These are phyloP conservation scores for Allium cepa DNA, from an alignment of 106 monocot genomes.

Conservation along the genomic window DNA sequence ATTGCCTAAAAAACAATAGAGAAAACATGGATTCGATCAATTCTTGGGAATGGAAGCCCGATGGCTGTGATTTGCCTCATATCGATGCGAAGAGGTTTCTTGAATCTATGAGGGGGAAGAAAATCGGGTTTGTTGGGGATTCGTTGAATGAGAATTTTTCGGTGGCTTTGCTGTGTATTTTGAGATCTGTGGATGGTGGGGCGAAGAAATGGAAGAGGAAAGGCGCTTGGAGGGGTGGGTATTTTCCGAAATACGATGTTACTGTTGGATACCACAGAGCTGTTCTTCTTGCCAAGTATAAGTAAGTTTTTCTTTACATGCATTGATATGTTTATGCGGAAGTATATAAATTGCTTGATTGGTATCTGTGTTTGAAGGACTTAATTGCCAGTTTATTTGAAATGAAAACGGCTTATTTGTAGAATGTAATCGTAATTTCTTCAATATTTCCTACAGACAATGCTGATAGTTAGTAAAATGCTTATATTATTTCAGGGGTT, in stretches of 20 bases:
- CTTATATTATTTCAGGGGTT: too few relatives aligned
- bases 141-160: constrained; percentile 88
- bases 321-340: too few relatives aligned
- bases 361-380: too few relatives aligned
- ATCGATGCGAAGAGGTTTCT: constrained; percentile 55
- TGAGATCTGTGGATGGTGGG: constrained; percentile 47
- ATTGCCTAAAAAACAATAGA: constrained; percentile 68
- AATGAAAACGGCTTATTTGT: too few relatives aligned
- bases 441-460: too few relatives aligned
- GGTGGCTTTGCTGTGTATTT: constrained; percentile 61
- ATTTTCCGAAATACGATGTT: constrained; percentile 78
- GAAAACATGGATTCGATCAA: constrained; percentile 50
- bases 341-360: too few relatives aligned
- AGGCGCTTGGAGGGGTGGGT: constrained; percentile 84
- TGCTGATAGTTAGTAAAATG: too few relatives aligned
- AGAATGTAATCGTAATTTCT: too few relatives aligned
- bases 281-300: constrained; percentile 77
- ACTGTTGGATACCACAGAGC: constrained; percentile 78
- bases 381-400: too few relatives aligned
- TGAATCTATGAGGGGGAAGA: constrained; percentile 31
- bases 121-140: constrained; percentile 79
- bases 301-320: constrained; percentile 20
- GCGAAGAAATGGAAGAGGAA: constrained; percentile 87
- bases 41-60: constrained; percentile 64
- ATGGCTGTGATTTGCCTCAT: constrained; percentile 16